A percentile compares a stretch with the other conserved stretches of the same genome.
Conservation (phyloP, 345 rosid genomes). For the Euphorbia tirucalli region DNA sequence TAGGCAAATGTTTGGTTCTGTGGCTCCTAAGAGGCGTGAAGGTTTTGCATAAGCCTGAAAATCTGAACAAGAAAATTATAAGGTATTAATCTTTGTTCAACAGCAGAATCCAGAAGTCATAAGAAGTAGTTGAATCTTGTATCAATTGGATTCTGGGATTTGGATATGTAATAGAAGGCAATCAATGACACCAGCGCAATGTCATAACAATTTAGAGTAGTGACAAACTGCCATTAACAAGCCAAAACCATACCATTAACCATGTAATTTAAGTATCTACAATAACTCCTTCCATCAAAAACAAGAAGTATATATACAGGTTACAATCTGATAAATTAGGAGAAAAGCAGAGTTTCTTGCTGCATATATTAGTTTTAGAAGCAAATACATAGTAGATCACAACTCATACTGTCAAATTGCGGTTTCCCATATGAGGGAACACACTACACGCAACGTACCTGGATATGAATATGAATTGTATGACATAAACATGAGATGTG, state of each 20-base stretch:
- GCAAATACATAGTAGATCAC: not conserved
- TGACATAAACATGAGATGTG: not conserved
- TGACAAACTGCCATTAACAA: not conserved
- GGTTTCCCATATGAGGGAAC: not conserved
- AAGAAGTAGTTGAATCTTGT: constrained; percentile 1
- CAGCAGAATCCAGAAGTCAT: constrained; percentile 7
- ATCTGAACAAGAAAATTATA: constrained; percentile 42
- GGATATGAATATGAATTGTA: not conserved
- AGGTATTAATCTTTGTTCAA: not conserved
- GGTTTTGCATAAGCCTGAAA: constrained; percentile 77
- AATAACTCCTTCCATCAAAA: no score
- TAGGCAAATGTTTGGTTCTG: constrained; percentile 43
- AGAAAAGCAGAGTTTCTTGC: not conserved
- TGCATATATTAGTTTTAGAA: not conserved
- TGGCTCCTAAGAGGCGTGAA: constrained; percentile 51
- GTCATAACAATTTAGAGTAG: not conserved
- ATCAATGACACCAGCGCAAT: not conserved
- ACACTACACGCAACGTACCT: not conserved
- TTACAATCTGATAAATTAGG: not conserved
- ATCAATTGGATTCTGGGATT: not conserved
- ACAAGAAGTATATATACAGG: not conserved
- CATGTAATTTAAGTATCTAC: no score
- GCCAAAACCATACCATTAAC: no score
- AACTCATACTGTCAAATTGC: not conserved
- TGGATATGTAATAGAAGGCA: not conserved